These are phyloP conservation scores for Ganoderma resinaceum DNA, from an alignment of 1,284 basidiomycete species.

Conservation along the genomic window DNA sequence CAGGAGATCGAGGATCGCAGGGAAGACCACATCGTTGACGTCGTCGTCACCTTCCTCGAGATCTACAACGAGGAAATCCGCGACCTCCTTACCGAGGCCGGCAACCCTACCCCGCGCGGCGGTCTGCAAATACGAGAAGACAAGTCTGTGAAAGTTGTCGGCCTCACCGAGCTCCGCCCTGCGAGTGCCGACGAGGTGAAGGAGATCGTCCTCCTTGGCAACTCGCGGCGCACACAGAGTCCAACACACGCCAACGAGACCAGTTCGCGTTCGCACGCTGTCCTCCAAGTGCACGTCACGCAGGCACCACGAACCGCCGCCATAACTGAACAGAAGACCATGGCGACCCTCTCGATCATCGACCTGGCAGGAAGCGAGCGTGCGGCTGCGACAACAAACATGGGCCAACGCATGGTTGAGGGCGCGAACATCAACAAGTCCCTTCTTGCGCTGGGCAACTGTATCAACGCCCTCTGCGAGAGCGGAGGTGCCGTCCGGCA, in stretches of 20 bases:
- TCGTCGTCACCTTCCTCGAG: constrained; percentile 93
- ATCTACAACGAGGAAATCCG: constrained; percentile 98
- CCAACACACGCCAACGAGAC: constrained; percentile 95
- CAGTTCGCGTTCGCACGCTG: constrained; percentile 95
- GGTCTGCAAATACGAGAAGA: constrained; percentile 94
- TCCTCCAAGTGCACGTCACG: constrained; percentile 91
- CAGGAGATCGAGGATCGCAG: constrained; percentile 85
- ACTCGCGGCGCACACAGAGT: constrained; percentile 87
- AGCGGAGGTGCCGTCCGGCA: constrained; percentile 85
- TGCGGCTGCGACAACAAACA: constrained; percentile 93
- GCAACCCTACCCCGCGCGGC: constrained; percentile 70
- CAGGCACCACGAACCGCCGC: constrained; percentile 85
- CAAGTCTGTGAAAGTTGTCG: constrained; percentile 89
- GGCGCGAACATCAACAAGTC: constrained; percentile 99
- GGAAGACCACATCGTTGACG: constrained; percentile 84
- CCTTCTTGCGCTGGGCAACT: constrained; percentile 92
- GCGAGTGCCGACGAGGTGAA: constrained; percentile 90
- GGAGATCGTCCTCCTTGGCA: constrained; percentile 88
- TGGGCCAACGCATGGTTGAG: constrained; percentile 97
- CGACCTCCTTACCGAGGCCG: constrained; percentile 86
- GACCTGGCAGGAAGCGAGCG: constrained; percentile 96
- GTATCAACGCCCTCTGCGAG: constrained; percentile 96
- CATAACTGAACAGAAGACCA: constrained; percentile 79
- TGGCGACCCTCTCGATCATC: constrained; percentile 94
- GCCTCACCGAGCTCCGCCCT: constrained; percentile 83